Base-by-base conservation (phyloP, 2,329 filamentous ascomycete genomes). In the Aspergillus piperis region DNA sequence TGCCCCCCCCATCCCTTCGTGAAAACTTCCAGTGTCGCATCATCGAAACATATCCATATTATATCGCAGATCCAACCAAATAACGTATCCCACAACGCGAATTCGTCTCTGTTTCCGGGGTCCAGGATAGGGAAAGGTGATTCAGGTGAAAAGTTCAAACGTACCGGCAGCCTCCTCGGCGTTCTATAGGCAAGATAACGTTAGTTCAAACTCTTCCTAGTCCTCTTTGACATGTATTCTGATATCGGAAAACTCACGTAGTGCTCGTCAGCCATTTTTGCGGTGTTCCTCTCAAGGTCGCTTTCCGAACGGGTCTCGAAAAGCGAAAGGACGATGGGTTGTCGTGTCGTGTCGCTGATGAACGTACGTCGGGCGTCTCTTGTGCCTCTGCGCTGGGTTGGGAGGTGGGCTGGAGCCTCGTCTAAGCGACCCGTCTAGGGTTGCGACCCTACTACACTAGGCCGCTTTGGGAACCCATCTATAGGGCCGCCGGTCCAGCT, bases 111-210 rank as follows among this genome's bases (percentile, higher is more conserved):
- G 47, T 50, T 19, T 42, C 47, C 42, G 55, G 59, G 57, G 56
- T 52, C 48, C 44, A 58, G 49, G 27, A 55, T 36, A 58, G 57
- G 53, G 52, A 51, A 62, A 59, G 61, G 32, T 52, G 65, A 64
- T 58, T 56, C 64, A 57, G 54, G 32, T 42, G 10, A 36, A 27
- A 11, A 38, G 11, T 62, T 65, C 62, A 61, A 70, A 81, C 85
- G 77, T 87, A 88, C 84, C 85, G 81, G 92, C 94, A 84, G 94
- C 94, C 88, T 95, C 91, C 86, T 96, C 92, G 81, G 93, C 89
- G 86, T 97, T 94, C 92, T 96, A 76, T 74, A 70, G 57, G 62
- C 32, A 65, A 66, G 58, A 66, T 65, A 64, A 67, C 59, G 68
- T 80, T 70, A 82, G 77, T 74, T 72, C 74, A 52, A n/a, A 8